Percentiles rank a stretch among this genome's conserved stretches.
These are phyloP conservation scores for Venustampulla echinocandica DNA, from an alignment of 495 filamentous ascomycete genomes.

Conservation along the genomic window DNA sequence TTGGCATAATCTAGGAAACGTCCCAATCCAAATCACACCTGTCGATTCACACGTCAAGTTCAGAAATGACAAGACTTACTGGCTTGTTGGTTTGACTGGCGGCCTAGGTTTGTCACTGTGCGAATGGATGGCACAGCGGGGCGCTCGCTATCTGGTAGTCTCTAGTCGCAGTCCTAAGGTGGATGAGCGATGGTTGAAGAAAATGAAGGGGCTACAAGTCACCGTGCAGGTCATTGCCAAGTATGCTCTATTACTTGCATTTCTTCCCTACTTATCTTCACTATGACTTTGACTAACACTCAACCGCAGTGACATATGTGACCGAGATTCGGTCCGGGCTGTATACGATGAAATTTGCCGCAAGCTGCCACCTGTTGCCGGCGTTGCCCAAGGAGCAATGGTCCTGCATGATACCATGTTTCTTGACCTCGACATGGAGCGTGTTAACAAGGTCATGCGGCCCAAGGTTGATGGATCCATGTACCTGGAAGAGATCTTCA, in stretches of 20 bases:
- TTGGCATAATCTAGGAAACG: conserved; percentile 1
- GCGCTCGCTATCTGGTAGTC: conserved; percentile 45
- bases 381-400: conserved; percentile 40
- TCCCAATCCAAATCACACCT: conserved; percentile 9
- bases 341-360: not conserved
- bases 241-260: no score
- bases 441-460: conserved; percentile 20
- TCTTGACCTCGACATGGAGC: conserved; percentile 25
- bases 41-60: no score
- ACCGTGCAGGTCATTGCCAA: conserved; percentile 4
- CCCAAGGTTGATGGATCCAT: conserved; percentile 33
- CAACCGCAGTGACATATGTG: not conserved
- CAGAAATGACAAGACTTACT: conserved; percentile 40
- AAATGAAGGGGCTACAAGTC: conserved; percentile 27
- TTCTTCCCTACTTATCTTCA: not conserved
- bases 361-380: conserved; percentile 30
- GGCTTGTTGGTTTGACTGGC: conserved; percentile 48
- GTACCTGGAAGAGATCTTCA: conserved; percentile 33
- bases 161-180: conserved; percentile 49
- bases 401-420: conserved; percentile 35
- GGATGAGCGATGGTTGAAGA: conserved; percentile 37
- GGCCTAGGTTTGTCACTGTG: conserved; percentile 51
- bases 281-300: not conserved
- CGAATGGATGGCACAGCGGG: conserved; percentile 44
- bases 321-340: not conserved